Evolutionary conservation across 139 green algal species (phyloP), one percentile per base, ranked within the genome.

Genomic region (Microglena sp.): DNA sequence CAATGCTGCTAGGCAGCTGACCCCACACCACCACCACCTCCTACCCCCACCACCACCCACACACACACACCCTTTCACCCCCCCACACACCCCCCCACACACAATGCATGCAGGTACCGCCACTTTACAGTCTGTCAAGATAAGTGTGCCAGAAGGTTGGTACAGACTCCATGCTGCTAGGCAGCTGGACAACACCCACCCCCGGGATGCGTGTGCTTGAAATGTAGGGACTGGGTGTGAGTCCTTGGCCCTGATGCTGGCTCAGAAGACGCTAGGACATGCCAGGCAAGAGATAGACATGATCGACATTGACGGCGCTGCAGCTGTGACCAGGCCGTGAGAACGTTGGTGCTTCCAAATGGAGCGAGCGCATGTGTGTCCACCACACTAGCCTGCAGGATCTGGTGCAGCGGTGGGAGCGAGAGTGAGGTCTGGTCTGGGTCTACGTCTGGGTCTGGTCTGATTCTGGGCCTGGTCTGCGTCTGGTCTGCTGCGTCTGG

Each of bases 201-300:
- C 40, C 40, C 8, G 8, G 8, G 40, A 8, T 31, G 46, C 55
- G n/a, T 36, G 28, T 77, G 5, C 66, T 77, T 1, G 74, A n/a
- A n/a, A 76, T 27, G 33, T 79, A 5, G 76, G 76, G 18, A 79
- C 71, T 0, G 76, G 76, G 55, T 66, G 28, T 1, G 75, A 71
- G 21, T 66, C 80, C 27, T 59, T 83, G 11, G 77, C 77, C 0
- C 62, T 83, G 3, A 80, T 80, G 72, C 46, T 71, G 57, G 72
- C 72, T 2, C 77, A 83, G 28, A 77, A 77, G 40, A 33, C 45
- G 11, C 60, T n/a, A n/a, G 46, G 31, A 8, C 22, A 27, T n/a
- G 1, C 7, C 2, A 31, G 21, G 32, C 31, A n/a, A 22, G 11
- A 26, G 21, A 30, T 84, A 2, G 24, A 74, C 4, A 73, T 73